These are phyloP conservation scores for Prinsepia uniflora DNA, from an alignment of 306 rosid species.

Conservation along the genomic window DNA sequence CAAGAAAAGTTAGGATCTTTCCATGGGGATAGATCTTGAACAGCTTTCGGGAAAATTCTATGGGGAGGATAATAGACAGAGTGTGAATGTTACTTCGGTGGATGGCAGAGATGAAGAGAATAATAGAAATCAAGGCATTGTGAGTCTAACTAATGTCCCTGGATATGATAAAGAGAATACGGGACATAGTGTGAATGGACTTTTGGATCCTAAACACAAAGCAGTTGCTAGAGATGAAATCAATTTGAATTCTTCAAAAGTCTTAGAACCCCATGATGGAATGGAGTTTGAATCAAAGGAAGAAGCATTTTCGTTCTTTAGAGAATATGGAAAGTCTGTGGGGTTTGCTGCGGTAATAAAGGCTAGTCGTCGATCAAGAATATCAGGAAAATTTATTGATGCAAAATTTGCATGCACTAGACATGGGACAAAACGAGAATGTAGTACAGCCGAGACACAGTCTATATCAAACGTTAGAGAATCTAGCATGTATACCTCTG, in stretches of 20 bases:
- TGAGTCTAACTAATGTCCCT: constrained; percentile 1
- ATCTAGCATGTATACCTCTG: constrained; percentile 16
- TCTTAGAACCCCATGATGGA: constrained; percentile 31
- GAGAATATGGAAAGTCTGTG: constrained; percentile 44
- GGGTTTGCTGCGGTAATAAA: constrained; percentile 39
- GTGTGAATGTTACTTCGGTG: constrained; percentile 12
- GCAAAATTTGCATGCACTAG: constrained; percentile 48
- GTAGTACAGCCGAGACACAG: constrained; percentile 20
- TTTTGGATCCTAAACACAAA: constrained; percentile 6
- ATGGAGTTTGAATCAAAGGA: constrained; percentile 53
- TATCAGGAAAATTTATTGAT: constrained; percentile 48
- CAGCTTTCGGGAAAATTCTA: constrained; percentile 29
- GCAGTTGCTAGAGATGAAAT: constrained; percentile 23
- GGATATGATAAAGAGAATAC: constrained; percentile 18
- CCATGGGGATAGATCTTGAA: constrained; percentile 35
- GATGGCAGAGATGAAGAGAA: constrained; percentile 14
- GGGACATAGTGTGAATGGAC: constrained; percentile 19
- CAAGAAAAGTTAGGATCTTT: constrained; percentile 13
- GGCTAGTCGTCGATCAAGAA: constrained; percentile 49
- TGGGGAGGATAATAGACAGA: constrained; percentile 15
- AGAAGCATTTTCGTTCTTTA: constrained; percentile 40
- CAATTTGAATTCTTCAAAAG: constrained; percentile 27
- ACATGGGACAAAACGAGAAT: constrained; percentile 39
- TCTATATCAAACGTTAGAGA: constrained; percentile 19
- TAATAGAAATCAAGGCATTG: constrained; percentile 3